Evolutionary conservation across 805 yeast species (phyloP).

Genomic region (Yamadazyma olivae): DNA sequence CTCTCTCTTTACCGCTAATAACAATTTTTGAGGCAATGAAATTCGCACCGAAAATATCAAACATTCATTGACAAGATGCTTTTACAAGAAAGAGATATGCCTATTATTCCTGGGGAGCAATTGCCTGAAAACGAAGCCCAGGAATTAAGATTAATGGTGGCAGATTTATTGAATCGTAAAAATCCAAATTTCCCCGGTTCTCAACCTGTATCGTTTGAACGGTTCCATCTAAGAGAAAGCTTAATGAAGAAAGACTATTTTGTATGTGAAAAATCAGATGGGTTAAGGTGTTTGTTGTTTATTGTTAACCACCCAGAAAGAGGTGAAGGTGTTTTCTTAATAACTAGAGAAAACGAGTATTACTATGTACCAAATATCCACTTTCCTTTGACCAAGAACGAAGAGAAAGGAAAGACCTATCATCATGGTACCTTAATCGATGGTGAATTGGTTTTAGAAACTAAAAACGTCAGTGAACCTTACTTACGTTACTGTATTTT

Average conservation of each 20-base stretch:
- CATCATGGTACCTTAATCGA: conserved; percentile 90
- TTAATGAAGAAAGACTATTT: conserved; percentile 73
- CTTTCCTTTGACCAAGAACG: conserved; percentile 58
- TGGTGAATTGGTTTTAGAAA: conserved; percentile 86
- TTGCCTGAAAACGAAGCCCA: conserved; percentile 71
- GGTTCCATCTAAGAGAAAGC: conserved; percentile 63
- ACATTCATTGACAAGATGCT: not conserved
- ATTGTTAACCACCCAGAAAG: conserved; percentile 63
- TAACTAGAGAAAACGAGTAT: conserved; percentile 87
- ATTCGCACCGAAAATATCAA: no score
- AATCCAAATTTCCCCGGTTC: conserved; percentile 81
- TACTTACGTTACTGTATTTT: conserved; percentile 75
- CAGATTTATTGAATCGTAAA: conserved; percentile 53
- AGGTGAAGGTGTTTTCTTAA: conserved; percentile 85
- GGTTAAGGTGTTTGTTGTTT: conserved; percentile 78
- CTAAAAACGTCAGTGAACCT: conserved; percentile 52
- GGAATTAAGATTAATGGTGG: conserved; percentile 66
- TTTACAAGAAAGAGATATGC: conserved; percentile 54
- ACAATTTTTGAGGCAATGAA: no score
- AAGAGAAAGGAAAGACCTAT: conserved; percentile 49
- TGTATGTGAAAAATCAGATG: conserved; percentile 96
- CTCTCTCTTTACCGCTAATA: no score
- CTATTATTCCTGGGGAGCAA: conserved; percentile 80
- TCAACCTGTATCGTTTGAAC: conserved; percentile 89
- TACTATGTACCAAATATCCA: conserved; percentile 79